Evolutionary conservation across 371 early-diverging fungal genomes (phyloP).

Genomic region (Syncephalastrum racemosum): DNA sequence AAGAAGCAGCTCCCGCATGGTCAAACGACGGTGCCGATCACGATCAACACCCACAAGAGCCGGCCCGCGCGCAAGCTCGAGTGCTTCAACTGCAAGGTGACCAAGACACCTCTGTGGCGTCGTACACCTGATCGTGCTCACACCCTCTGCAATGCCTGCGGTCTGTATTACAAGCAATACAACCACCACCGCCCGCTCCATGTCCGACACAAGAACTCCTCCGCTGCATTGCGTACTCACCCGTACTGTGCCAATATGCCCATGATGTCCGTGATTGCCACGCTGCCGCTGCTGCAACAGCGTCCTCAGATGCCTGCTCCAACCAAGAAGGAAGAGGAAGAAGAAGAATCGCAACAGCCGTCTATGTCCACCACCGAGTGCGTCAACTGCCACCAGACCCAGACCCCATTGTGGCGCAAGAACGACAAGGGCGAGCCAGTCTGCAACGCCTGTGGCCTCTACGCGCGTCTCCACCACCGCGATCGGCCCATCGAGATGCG

Average conservation of each 20-base stretch:
- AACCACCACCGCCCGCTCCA: conserved; percentile 67
- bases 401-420: conserved; percentile 89
- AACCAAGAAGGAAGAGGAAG: conserved; percentile 5
- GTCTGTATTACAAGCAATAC: conserved; percentile 79
- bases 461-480: conserved; percentile 75
- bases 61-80: conserved; percentile 58
- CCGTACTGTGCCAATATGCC: conserved; percentile 11
- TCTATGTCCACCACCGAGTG: conserved; percentile 37
- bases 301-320: neutral
- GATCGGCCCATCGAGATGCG: conserved; percentile 68
- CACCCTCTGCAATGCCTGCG: conserved; percentile 86
- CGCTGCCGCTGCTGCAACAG: conserved; percentile 12
- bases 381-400: conserved; percentile 79
- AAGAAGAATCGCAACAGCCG: neutral
- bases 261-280: conserved; percentile 13
- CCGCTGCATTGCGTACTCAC: conserved; percentile 17
- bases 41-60: conserved; percentile 21
- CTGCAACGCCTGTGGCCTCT: conserved; percentile 93
- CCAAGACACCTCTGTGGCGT: conserved; percentile 81
- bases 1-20: conserved; percentile 16
- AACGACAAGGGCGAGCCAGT: conserved; percentile 78
- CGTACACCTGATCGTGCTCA: conserved; percentile 75
- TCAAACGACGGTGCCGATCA: conserved; percentile 21
- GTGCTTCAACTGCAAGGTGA: conserved; percentile 80
- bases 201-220: conserved; percentile 52